Base-by-base conservation (phyloP, 2,329 filamentous ascomycete genomes). In the Pseudogymnoascus sp. region DNA sequence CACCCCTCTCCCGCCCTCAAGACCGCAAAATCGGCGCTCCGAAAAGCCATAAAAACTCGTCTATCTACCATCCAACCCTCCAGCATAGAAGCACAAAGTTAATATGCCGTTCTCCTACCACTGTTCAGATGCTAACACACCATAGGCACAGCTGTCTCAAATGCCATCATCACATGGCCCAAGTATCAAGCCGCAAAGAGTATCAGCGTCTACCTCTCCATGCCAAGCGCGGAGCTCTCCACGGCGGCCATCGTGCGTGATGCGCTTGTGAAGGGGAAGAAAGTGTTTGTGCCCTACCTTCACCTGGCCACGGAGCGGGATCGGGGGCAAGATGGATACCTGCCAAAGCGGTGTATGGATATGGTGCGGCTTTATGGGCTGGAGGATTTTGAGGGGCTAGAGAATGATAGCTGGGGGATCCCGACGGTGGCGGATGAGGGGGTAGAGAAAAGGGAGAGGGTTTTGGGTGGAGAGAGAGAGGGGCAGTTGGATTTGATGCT, bases 231-330 rank as follows among this genome's bases (percentile, higher is more conserved):
- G 23, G 95, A 99, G 77, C 83, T 96, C 26, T 90, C 92, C 69
- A 99, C 95, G 1, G 86, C 87, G 61, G 79, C 81, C 60, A 91
- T 97, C 63, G 91, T 97, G 7, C 84, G 85, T 29, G 85, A 97
- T 78, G 93, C 93, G 11, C 80, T 99, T 26, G 76, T 78, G 5
- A 75, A 80, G 3, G 91, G 90, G 40, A 99, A 97, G 77, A 81
- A 87, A 66, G 92, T 99, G 64, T 97, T 91, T 74, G 87, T 99
- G 59, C 95, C 95, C 0, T 97, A 95, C 73, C 87, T 96, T 62
- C 87, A 95, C 77, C 86, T 81, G 69, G 79, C 79, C 31, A 78
- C 78, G 4, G 73, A 77, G 65, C 76, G 12, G 39, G 59, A 61
- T 6, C 12, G 11, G 3, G 76, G 64, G n/a, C 67, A 68, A 34